These are phyloP conservation scores for Gracilaria domingensis DNA, from an alignment of 23 red algal genomes.

Conservation along the genomic window DNA sequence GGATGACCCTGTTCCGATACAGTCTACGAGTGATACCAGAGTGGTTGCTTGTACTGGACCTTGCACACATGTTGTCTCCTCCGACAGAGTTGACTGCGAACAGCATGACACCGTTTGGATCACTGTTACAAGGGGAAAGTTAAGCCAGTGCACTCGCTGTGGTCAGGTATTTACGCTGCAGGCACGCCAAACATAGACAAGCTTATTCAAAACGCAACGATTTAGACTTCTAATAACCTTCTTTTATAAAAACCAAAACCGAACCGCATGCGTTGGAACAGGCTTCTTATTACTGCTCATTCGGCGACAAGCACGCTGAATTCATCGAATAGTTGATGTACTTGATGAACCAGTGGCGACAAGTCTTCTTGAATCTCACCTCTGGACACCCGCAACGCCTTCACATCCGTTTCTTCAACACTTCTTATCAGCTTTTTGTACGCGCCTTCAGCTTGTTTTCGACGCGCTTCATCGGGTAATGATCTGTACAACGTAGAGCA, in stretches of 20 bases:
- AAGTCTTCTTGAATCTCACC: conserved; percentile 18
- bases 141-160: conserved; percentile 31
- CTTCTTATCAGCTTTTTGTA: not conserved
- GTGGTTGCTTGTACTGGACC: conserved; percentile 52
- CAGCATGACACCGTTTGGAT: conserved; percentile 53
- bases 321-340: not conserved
- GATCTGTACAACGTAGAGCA: conserved; percentile 1
- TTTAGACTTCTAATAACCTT: not conserved
- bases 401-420: conserved; percentile 3
- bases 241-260: not conserved
- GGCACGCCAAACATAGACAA: not conserved
- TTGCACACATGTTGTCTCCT: not conserved
- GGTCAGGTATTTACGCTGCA: conserved; percentile 49
- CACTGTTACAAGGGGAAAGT: conserved; percentile 18
- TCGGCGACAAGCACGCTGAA: conserved; percentile 12
- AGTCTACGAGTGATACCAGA: conserved; percentile 12
- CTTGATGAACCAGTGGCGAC: not conserved
- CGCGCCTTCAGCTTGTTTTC: conserved; percentile 2
- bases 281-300: not conserved
- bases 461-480: not conserved
- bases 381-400: conserved; percentile 8
- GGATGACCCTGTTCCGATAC: conserved; percentile 65
- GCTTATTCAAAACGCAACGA: conserved; percentile 1
- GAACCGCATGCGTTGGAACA: not conserved
- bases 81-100: not conserved